Evolutionary conservation across 1,139 yeast genomes (phyloP).

Genomic region (Sugiyamaella grinbergsii): DNA sequence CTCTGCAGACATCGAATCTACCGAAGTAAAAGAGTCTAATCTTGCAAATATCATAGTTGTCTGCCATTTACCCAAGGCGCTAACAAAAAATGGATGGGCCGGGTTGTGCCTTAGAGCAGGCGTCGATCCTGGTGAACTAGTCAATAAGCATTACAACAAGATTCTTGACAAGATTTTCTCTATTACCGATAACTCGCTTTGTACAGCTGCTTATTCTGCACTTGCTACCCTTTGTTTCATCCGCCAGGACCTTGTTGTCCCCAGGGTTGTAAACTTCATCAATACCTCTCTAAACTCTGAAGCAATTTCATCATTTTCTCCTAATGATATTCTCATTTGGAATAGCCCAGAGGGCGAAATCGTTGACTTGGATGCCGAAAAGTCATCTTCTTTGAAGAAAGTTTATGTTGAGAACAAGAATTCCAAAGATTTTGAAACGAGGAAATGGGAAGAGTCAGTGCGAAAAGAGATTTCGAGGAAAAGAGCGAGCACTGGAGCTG

Average conservation of each 20-base stretch:
- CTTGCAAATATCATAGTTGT: constrained; percentile 53
- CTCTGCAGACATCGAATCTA: constrained; percentile 38
- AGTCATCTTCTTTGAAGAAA: constrained; percentile 22
- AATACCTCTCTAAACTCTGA: constrained; percentile 6
- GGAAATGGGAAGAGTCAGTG: constrained; percentile 86
- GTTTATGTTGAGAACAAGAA: constrained; percentile 51
- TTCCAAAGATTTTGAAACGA: constrained; percentile 78
- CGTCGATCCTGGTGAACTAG: constrained; percentile 66
- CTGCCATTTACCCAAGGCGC: constrained; percentile 53
- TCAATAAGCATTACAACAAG: constrained; percentile 46
- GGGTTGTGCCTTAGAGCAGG: constrained; percentile 64
- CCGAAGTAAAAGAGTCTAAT: constrained; percentile 34
- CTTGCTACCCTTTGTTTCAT: constrained; percentile 56
- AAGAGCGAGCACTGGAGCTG: constrained; percentile 33
- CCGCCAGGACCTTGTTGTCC: constrained; percentile 61
- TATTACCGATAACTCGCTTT: constrained; percentile 33
- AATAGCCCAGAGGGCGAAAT: constrained; percentile 66
- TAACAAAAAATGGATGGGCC: constrained; percentile 71
- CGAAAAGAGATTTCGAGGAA: constrained; percentile 71
- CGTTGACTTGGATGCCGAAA: constrained; percentile 50
- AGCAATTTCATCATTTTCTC: constrained; percentile 37
- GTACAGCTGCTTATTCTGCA: constrained; percentile 47
- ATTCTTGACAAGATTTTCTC: constrained; percentile 45
- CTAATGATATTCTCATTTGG: constrained; percentile 62
- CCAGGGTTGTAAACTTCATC: constrained; percentile 47